Conservation (phyloP, 1,284 basidiomycete species). For the Puccinia hordei region DNA sequence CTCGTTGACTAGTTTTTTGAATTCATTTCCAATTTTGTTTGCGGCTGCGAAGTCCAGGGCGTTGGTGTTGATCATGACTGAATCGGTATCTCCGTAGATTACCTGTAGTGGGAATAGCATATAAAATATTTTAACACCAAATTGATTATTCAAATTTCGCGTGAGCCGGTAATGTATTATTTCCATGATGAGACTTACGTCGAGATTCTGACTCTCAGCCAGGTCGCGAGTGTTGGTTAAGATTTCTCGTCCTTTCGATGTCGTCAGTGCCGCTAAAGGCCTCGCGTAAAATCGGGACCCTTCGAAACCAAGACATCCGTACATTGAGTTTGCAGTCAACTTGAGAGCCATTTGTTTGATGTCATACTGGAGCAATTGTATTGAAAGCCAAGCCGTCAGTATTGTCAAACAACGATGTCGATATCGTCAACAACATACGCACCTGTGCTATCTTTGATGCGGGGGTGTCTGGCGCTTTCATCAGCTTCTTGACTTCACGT, state of each 20-base stretch:
- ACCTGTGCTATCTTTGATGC: slow-evolving; percentile 83
- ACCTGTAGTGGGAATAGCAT: slow-evolving; percentile 65
- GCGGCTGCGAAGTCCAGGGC: slow-evolving; percentile 84
- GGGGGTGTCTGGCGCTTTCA: slow-evolving; percentile 83
- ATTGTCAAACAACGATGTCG: background rate
- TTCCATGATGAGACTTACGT: slow-evolving; percentile 65
- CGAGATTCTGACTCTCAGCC: slow-evolving; percentile 83
- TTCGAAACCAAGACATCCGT: slow-evolving; percentile 97
- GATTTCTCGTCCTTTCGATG: slow-evolving; percentile 97
- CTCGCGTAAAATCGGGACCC: slow-evolving; percentile 97
- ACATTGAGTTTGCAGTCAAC: slow-evolving; percentile 99
- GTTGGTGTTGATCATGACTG: slow-evolving; percentile 97
- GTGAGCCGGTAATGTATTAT: too few species aligned
- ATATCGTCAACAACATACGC: slow-evolving; percentile 52
- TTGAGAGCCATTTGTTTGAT: slow-evolving; percentile 97
- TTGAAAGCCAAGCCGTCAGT: slow-evolving; percentile 12
- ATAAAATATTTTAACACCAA: background rate
- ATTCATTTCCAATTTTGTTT: slow-evolving; percentile 82
- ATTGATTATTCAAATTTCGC: background rate
- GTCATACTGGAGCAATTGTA: slow-evolving; percentile 68
- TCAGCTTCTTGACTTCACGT: slow-evolving; percentile 85
- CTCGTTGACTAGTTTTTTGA: slow-evolving; percentile 96
- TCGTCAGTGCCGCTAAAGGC: slow-evolving; percentile 91
- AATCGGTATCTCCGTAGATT: slow-evolving; percentile 98
- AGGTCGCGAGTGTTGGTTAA: slow-evolving; percentile 88